phyloP scores from a whole-genome alignment of 2,329 filamentous ascomycete species.

The Amesomyces nigricolor region DNA sequence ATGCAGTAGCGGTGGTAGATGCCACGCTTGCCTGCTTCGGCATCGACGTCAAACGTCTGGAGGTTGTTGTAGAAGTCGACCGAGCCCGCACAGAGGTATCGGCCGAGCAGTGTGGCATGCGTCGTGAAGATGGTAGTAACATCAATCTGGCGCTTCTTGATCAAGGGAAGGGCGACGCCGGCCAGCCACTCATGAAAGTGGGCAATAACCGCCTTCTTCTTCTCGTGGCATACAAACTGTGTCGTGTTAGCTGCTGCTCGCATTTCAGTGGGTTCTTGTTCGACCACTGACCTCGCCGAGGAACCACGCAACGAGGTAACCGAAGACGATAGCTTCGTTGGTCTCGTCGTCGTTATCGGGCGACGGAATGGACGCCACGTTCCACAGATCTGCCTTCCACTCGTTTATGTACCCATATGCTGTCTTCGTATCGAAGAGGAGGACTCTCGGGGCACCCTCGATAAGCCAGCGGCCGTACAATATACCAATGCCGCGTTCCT shows the following conservation, averaged over 20 bases:
- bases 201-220: slow-evolving; percentile 84
- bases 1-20: slow-evolving; percentile 99
- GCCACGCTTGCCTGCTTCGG: slow-evolving; percentile 93
- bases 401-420: slow-evolving; percentile 88
- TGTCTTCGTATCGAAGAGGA: slow-evolving; percentile 91
- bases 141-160: slow-evolving; percentile 91
- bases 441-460: slow-evolving; percentile 86
- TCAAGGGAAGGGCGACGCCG: slow-evolving; percentile 84
- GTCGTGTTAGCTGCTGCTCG: slow-evolving; percentile 16
- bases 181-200: slow-evolving; percentile 99
- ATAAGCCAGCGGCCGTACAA: slow-evolving; percentile 97
- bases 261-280: background rate
- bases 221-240: slow-evolving; percentile 90
- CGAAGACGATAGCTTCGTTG: slow-evolving; percentile 95
- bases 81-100: slow-evolving; percentile 93
- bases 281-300: slow-evolving; percentile 72
- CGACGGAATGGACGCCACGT: slow-evolving; percentile 85
- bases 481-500: slow-evolving; percentile 80
- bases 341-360: slow-evolving; percentile 89
- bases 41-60: slow-evolving; percentile 92
- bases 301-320: slow-evolving; percentile 97
- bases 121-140: slow-evolving; percentile 98
- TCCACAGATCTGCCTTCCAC: slow-evolving; percentile 97
- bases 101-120: slow-evolving; percentile 88
- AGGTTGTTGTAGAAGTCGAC: slow-evolving; percentile 99